Evolutionary conservation across 2,329 filamentous ascomycete species (phyloP), one percentile per base, ranked within the genome.

Genomic region (Trichoderma asperellum): DNA sequence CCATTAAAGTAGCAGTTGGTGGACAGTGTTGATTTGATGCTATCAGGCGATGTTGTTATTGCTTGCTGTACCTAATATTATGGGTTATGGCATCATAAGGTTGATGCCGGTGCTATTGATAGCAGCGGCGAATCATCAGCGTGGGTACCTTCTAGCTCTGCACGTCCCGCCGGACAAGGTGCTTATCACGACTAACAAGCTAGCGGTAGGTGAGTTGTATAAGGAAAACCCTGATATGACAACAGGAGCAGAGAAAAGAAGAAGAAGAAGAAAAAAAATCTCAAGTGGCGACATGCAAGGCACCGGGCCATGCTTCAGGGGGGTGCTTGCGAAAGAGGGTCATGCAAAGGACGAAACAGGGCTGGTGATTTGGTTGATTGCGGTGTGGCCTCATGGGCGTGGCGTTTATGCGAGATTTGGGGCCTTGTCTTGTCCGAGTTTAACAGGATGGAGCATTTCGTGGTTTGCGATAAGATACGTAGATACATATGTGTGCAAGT

Each of bases 111-210:
- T 37, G 5, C 43, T 43, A 43, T 43, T 43, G 40, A 43, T 43
- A 43, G 40, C 40, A n/a, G 18, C 40, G n/a, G 7, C 40, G 40
- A 37, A 58, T 58, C 1, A 12, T 21, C 2, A 27, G 27, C 58
- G 27, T 24, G 58, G 58, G 16, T 61, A 27, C 58, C 37, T 2
- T 60, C n/a, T 16, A 6, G 40, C 34, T 49, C 49, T 49, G 47
- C 58, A 27, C 58, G 49, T 49, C 24, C 58, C 58, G 58, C 58
- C 40, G 21, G 47, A 49, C 58, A 61, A 61, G 58, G 58, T 61
- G 58, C 58, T 61, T 61, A 61, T 61, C 58, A 34, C 18, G 16
- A 18, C 37, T n/a, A 34, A 12, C 24, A 5, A 12, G 47, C 47
- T 24, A 43, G 40, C 40, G 16, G 40, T 43, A 43, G 40, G 12